Base-by-base conservation (phyloP, 2,329 filamentous ascomycete genomes). In the Trichoderma sp. region DNA sequence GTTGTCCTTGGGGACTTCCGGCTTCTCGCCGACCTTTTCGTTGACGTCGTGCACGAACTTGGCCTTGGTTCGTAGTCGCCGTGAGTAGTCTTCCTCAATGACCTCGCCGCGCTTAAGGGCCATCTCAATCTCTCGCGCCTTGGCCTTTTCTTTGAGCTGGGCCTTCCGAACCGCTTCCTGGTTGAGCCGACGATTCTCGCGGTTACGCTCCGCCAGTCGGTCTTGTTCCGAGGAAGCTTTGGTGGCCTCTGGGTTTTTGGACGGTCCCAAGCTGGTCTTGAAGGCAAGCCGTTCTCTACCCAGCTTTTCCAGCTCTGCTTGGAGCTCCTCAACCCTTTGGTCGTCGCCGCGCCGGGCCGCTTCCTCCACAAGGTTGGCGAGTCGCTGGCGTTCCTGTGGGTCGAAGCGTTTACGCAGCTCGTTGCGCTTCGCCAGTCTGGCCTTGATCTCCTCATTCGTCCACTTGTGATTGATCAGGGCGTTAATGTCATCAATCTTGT, bases 121-220 rank as follows among this genome's bases (percentile, higher is more conserved):
- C 65, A 82, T 83, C 69, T 87, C 87, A 51, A 82, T 83, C 75
- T 85, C 85, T 68, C 85, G 86, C 71, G 81, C 81, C 69, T 83
- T 83, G 57, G 85, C 85, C 71, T 88, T 85, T 78, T 99, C 95
- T 70, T 90, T 89, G 64, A 97, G 82, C 74, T 97, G 91, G 0
- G 93, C 94, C 76, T 91, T 91, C 66, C 94, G 91, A n/a, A 98
- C 90, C 55, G 91, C 89, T 74, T 97, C 91, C n/a, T 86, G 85
- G 73, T 97, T 97, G 70, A 89, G 85, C 66, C 89, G 88, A 67
- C 94, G 89, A 77, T 97, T 97, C 73, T 90, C 87, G 30, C 86
- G 83, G 77, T 99, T 99, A 69, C 97, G 83, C 72, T 90, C 85
- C 0, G 91, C 91, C 26, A 98, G 84, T 30, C 91, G 89, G 69